Evolutionary conservation across 768 basidiomycete species (phyloP).

Genomic region (Leccinum variicolor): DNA sequence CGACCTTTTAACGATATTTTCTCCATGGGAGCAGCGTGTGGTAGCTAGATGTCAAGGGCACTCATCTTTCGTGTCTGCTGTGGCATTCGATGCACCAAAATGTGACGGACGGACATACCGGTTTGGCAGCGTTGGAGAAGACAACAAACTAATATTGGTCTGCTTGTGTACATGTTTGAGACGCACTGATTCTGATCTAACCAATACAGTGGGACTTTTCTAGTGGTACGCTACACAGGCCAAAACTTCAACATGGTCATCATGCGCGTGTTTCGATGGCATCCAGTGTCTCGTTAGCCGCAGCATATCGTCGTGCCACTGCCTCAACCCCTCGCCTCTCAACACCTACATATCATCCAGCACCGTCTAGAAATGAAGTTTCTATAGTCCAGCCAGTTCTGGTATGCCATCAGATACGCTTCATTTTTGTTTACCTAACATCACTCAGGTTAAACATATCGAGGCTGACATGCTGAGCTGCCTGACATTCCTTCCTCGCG

Average conservation of each 20-base stretch:
- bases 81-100: slow-evolving; percentile 87
- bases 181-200: background rate
- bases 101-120: slow-evolving; percentile 90
- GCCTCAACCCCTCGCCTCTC: slow-evolving; percentile 58
- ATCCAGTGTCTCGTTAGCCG: slow-evolving; percentile 71
- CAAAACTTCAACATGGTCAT: slow-evolving; percentile 69
- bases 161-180: slow-evolving; percentile 19
- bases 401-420: slow-evolving; percentile 40
- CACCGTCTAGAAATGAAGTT: slow-evolving; percentile 88
- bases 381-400: slow-evolving; percentile 88
- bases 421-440: background rate
- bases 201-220: slow-evolving; percentile 86
- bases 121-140: slow-evolving; percentile 95
- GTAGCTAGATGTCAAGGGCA: slow-evolving; percentile 97
- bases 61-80: slow-evolving; percentile 85
- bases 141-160: slow-evolving; percentile 91
- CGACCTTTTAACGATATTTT: slow-evolving; percentile 91
- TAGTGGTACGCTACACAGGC: slow-evolving; percentile 84
- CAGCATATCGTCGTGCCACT: slow-evolving; percentile 56
- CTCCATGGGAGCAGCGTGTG: slow-evolving; percentile 90
- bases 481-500: slow-evolving; percentile 74
- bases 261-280: slow-evolving; percentile 77
- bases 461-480: slow-evolving; percentile 77
- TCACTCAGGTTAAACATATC: slow-evolving; percentile 67
- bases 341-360: slow-evolving; percentile 68